These are phyloP conservation scores for Zizania palustris DNA, from an alignment of 202 grass and related monocot species.

Conservation along the genomic window DNA sequence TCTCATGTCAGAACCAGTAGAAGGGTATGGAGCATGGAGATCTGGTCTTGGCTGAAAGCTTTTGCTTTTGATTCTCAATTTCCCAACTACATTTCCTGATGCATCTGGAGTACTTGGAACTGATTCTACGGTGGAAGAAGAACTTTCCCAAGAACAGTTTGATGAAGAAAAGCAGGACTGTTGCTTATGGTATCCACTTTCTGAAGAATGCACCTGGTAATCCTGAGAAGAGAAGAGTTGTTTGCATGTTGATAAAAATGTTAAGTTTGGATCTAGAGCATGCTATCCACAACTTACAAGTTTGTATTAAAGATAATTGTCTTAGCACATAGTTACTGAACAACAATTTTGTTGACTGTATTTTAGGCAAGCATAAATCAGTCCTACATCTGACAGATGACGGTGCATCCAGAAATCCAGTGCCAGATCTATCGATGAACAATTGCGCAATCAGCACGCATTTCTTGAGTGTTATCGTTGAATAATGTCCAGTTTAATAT, in stretches of 20 bases:
- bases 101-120: conserved; percentile 32
- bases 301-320: conserved; percentile 16
- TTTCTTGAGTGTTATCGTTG: background rate
- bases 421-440: background rate
- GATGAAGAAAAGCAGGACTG: conserved; percentile 35
- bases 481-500: background rate
- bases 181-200: conserved; percentile 41
- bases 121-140: conserved; percentile 40
- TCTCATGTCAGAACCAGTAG: conserved; percentile 26
- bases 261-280: background rate
- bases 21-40: conserved; percentile 32
- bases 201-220: conserved; percentile 21
- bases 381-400: background rate
- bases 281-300: conserved; percentile 2
- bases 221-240: conserved; percentile 41
- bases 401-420: conserved; percentile 1
- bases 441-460: conserved; percentile 1
- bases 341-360: background rate
- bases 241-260: conserved; percentile 3
- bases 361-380: conserved; percentile 12
- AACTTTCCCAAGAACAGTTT: conserved; percentile 33
- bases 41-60: conserved; percentile 18
- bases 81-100: conserved; percentile 25
- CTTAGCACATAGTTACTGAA: conserved; percentile 2
- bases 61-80: conserved; percentile 29